Evolutionary conservation across 2,329 filamentous ascomycete species (phyloP).

Genomic region (Diatrype stigma): DNA sequence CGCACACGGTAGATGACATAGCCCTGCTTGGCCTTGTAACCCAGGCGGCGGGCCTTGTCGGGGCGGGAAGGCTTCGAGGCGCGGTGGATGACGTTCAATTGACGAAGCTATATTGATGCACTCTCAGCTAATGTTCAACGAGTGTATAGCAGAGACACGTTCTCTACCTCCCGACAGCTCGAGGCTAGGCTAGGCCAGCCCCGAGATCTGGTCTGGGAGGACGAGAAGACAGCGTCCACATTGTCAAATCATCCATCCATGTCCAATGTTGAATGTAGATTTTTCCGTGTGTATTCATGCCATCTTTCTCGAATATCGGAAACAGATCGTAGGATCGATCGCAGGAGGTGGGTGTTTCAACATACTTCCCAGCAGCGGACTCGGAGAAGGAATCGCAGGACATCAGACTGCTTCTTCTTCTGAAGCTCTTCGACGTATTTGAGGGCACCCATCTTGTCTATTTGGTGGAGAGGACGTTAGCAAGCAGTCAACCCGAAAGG

Average conservation of each 20-base stretch:
- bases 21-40: slow-evolving; percentile 99
- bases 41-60: slow-evolving; percentile 99
- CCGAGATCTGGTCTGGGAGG: not conserved
- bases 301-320: slow-evolving; percentile 22
- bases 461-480: slow-evolving; percentile 18
- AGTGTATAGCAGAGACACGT: slow-evolving; percentile 82
- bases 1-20: slow-evolving; percentile 99
- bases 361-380: slow-evolving; percentile 99
- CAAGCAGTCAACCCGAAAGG: slow-evolving; percentile 3
- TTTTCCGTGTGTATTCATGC: slow-evolving; percentile 18
- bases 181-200: not conserved
- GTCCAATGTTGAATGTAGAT: slow-evolving; percentile 25
- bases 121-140: slow-evolving; percentile 99
- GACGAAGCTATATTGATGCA: slow-evolving; percentile 99
- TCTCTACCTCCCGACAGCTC: slow-evolving; percentile 25
- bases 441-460: slow-evolving; percentile 94
- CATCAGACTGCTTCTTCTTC: slow-evolving; percentile 99
- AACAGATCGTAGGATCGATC: slow-evolving; percentile 22
- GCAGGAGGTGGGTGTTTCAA: slow-evolving; percentile 42
- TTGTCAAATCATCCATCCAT: slow-evolving; percentile 15
- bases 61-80: slow-evolving; percentile 96
- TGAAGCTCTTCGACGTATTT: slow-evolving; percentile 99
- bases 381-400: slow-evolving; percentile 99
- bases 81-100: slow-evolving; percentile 99
- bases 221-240: slow-evolving; percentile 32